These are phyloP conservation scores for Inosperma sp. DNA, from an alignment of 768 basidiomycete species.

Conservation along the genomic window DNA sequence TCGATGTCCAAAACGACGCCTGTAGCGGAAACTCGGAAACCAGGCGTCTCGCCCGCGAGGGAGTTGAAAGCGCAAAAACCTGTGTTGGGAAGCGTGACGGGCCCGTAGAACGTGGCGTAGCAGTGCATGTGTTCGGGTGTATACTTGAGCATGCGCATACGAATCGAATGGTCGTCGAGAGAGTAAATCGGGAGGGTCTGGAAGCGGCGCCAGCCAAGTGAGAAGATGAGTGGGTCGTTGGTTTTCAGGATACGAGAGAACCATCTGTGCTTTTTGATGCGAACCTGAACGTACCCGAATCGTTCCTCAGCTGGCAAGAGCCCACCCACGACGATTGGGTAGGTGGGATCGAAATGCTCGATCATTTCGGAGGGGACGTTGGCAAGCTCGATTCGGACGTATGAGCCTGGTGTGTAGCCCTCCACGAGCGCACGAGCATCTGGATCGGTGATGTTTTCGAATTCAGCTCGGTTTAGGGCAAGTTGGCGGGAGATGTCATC, in stretches of 20 bases:
- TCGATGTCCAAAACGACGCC: conserved; percentile 95
- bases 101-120: conserved; percentile 95
- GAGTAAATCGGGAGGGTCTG: conserved; percentile 94
- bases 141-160: conserved; percentile 99
- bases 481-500: conserved; percentile 86
- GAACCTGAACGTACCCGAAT: conserved; percentile 90
- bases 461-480: conserved; percentile 79
- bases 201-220: conserved; percentile 97
- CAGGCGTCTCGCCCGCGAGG: conserved; percentile 55
- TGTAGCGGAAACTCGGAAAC: conserved; percentile 88
- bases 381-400: conserved; percentile 86
- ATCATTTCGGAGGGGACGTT: conserved; percentile 89
- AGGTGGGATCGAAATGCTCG: conserved; percentile 87
- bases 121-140: conserved; percentile 99
- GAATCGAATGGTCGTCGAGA: conserved; percentile 94
- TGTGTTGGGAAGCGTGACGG: conserved; percentile 86
- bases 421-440: conserved; percentile 81
- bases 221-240: conserved; percentile 94
- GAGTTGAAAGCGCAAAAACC: conserved; percentile 98
- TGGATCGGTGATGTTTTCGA: conserved; percentile 64
- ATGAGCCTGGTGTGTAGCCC: conserved; percentile 85
- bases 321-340: conserved; percentile 90
- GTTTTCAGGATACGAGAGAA: conserved; percentile 87
- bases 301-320: conserved; percentile 85
- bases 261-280: conserved; percentile 97